Percentiles rank a stretch among this genome's conserved stretches.
Evolutionary conservation across 2,329 filamentous ascomycete species (phyloP).

Genomic region (Cytospora schulzeri): DNA sequence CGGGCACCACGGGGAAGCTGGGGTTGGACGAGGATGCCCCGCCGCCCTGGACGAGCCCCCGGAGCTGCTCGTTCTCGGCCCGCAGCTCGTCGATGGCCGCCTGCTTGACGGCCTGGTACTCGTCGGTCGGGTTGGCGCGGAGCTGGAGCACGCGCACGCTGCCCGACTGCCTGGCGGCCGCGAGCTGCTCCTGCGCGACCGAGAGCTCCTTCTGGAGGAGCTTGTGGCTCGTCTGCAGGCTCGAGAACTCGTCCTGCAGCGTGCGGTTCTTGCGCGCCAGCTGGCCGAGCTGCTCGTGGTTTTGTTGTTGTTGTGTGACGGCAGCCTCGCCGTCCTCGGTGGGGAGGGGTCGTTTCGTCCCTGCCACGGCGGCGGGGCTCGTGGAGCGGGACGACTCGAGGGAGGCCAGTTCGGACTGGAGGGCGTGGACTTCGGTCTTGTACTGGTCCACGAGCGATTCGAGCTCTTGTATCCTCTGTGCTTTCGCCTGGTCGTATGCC

Average conservation of each 20-base stretch:
- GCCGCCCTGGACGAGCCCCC: slow-evolving; percentile 66
- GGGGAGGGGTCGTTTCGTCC: slow-evolving; percentile 66
- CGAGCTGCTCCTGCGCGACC: slow-evolving; percentile 73
- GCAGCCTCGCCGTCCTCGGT: slow-evolving; percentile 44
- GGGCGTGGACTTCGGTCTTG: slow-evolving; percentile 73
- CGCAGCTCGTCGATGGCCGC: slow-evolving; percentile 76
- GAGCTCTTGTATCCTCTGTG: slow-evolving; percentile 74
- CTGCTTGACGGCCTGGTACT: slow-evolving; percentile 82
- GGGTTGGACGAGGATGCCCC: slow-evolving; percentile 35
- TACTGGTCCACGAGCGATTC: slow-evolving; percentile 88
- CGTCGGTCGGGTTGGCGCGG: slow-evolving; percentile 87
- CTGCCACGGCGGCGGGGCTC: slow-evolving; percentile 42
- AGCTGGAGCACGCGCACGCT: slow-evolving; percentile 83
- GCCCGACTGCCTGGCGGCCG: slow-evolving; percentile 63
- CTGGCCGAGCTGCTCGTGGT: slow-evolving; percentile 75
- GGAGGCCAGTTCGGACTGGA: slow-evolving; percentile 74
- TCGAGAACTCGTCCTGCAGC: slow-evolving; percentile 75
- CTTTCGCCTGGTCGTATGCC: slow-evolving; percentile 74
- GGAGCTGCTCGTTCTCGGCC: slow-evolving; percentile 81
- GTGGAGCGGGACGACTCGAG: slow-evolving; percentile 50
- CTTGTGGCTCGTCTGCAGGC: slow-evolving; percentile 68
- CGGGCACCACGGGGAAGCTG: slow-evolving; percentile 69
- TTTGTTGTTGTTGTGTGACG: slow-evolving; percentile 44
- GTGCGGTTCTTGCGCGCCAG: slow-evolving; percentile 85
- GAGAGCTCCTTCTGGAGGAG: slow-evolving; percentile 76